These are phyloP conservation scores for Arabis alpina DNA, from an alignment of 345 rosid genomes.

Conservation along the genomic window DNA sequence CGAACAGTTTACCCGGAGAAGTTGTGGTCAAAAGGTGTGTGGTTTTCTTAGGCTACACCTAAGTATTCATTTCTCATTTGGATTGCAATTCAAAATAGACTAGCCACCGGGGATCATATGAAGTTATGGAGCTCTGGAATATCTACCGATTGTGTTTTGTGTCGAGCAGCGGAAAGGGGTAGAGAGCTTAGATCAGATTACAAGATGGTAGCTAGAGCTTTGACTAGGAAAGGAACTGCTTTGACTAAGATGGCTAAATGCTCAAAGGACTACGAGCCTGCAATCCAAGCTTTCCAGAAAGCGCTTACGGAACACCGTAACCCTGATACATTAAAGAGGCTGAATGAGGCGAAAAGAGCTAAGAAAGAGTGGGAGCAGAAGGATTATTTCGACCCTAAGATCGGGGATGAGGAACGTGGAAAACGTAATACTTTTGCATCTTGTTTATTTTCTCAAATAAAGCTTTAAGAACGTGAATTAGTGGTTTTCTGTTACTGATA, in stretches of 20 bases:
- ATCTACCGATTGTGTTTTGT: too few species aligned
- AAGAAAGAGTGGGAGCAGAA: slow-evolving; percentile 87
- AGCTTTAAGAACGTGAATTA: neutral
- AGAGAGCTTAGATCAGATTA: slow-evolving; percentile 87
- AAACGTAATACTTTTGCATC: slow-evolving; percentile 59
- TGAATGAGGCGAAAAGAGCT: slow-evolving; percentile 80
- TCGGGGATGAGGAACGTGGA: slow-evolving; percentile 90
- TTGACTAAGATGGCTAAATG: slow-evolving; percentile 70
- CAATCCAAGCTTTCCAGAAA: slow-evolving; percentile 90
- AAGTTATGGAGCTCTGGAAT: too few species aligned
- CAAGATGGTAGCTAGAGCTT: slow-evolving; percentile 92
- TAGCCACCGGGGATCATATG: too few species aligned
- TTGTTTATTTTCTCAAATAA: neutral
- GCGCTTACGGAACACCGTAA: slow-evolving; percentile 98
- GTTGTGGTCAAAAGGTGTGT: too few species aligned
- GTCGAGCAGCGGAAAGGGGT: slow-evolving; percentile 47
- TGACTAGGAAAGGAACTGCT: slow-evolving; percentile 96
- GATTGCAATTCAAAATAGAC: too few species aligned
- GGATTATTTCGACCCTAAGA: slow-evolving; percentile 81
- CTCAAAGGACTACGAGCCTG: slow-evolving; percentile 82
- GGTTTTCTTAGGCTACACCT: too few species aligned
- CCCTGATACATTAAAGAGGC: slow-evolving; percentile 86
- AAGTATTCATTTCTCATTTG: too few species aligned
- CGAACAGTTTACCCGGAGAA: too few species aligned
- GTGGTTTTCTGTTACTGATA: slow-evolving; percentile 5